Evolutionary conservation across 2,329 filamentous ascomycete genomes (phyloP).

Genomic region (Byssochlamys sp.): DNA sequence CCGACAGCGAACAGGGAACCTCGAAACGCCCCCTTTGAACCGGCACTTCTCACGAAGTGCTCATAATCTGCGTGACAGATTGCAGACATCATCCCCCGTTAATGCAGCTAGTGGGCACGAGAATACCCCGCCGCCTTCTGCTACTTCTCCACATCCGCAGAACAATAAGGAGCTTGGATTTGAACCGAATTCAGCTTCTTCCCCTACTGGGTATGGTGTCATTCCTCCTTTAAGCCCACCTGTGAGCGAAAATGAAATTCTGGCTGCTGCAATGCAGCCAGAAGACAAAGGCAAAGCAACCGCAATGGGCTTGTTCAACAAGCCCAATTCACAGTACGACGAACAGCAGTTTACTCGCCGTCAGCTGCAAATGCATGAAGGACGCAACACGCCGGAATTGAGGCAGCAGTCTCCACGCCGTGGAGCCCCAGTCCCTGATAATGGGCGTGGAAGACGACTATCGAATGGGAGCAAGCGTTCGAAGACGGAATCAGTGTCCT

Average conservation of each 20-base stretch:
- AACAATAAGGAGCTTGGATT: conserved; percentile 28
- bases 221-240: conserved; percentile 59
- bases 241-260: conserved; percentile 57
- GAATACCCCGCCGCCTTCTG: conserved; percentile 36
- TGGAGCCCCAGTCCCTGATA: conserved; percentile 13
- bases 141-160: conserved; percentile 29
- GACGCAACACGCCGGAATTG: conserved; percentile 52
- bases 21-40: conserved; percentile 34
- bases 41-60: conserved; percentile 49
- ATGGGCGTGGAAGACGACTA: conserved; percentile 20
- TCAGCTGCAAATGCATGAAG: conserved; percentile 70
- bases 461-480: conserved; percentile 31
- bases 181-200: conserved; percentile 18
- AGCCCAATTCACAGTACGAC: conserved; percentile 66
- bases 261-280: conserved; percentile 58
- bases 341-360: conserved; percentile 76
- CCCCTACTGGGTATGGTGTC: conserved; percentile 21
- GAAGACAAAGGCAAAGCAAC: conserved; percentile 75
- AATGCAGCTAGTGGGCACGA: conserved; percentile 17
- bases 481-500: conserved; percentile 28
- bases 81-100: conserved; percentile 26
- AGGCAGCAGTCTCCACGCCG: conserved; percentile 20
- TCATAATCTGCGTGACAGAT: conserved; percentile 52
- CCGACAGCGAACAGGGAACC: conserved; percentile 54
- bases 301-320: conserved; percentile 61